Base-by-base conservation (phyloP, 352 stramenopile species). In the Phytophthora tentaculata region DNA sequence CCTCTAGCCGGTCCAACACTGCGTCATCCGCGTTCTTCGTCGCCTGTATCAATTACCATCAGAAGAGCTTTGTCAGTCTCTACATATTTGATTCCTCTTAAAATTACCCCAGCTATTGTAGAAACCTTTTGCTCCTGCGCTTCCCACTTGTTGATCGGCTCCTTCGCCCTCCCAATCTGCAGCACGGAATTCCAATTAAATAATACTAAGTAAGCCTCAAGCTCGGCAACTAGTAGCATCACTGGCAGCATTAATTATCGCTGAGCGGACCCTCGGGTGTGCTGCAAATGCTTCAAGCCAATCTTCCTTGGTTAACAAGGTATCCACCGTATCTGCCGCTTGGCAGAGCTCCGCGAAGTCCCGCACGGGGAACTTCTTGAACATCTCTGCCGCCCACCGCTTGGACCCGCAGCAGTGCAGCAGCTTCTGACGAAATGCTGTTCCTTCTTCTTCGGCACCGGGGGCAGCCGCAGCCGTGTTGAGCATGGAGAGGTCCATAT, bases 271-370 rank as follows among this genome's bases (percentile, higher is more conserved):
- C 39, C 73, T 79, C 19, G 84, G 84, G 54, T 93, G 84, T 0
- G 84, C 81, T 10, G 72, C 76, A 63, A 93, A 93, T 3, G 84
- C 84, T 61, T 91, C 83, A 23, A 91, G 73, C 84, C 83, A 91
- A 61, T 93, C 84, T 4, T 79, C 69, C 14, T 69, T 64, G 53
- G 67, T 67, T 45, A 93, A 71, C 29, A 52, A 20, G 23, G 39
- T 37, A 60, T 91, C 83, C 5, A 71, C 81, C 1, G 59, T 69
- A 37, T 88, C 76, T 2, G 79, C 76, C 6, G 72, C 79, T 29
- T 61, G 59, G n/a, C 69, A 81, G 35, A 92, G 68, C 20, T 64
- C 74, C 17, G 72, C 75, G 1, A 83, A 73, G 43, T 84, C 72
- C 9, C 41, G 35, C 13, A 87, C 69, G 1, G 84, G 84, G 37